Base-by-base conservation (phyloP, 805 yeast genomes). In the Metschnikowia sp. region DNA sequence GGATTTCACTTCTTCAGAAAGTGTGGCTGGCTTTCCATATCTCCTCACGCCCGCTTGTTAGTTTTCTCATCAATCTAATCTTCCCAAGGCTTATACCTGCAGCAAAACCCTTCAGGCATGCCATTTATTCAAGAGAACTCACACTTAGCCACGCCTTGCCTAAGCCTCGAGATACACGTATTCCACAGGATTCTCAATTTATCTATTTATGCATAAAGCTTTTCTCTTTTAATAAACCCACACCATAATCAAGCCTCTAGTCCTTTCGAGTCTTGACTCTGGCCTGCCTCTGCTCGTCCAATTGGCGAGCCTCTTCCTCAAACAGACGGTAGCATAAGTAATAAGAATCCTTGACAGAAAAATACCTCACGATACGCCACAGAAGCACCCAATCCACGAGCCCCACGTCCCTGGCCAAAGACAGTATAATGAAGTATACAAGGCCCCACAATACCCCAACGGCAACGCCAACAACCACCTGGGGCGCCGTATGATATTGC, bases 401-500 rank as follows among this genome's bases (percentile, higher is more conserved):
- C 0, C 96, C 96, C 13, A 79, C 55, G 46, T 82, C 87, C 52
- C 97, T 75, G 5, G 79, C 65, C 7, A 84, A 48, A 0, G 80
- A 69, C 4, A 79, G 76, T 1, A 75, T 61, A 4, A 76, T 50
- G 57, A 79, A 86, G 69, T 84, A 89, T 0, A 63, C 50, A 6
- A 79, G 54, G 0, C 94, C 96, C 8, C 82, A 58, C 0, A 77
- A 56, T 0, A 70, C 55, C 0, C 99, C 98, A 7, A 86, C 63
- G 8, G 75, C 51, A 3, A 77, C 65, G 0, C 99, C 99, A 7
- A 85, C 86, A 10, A 76, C 39, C 1, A 91, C 94, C 65, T 94
- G 99, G 19, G 70, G 70, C 13, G 68, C 44, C 18, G 87, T 77
- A 66, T 92, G 99, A 61, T 94, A 92, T 49, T 78, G 74, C 45